Evolutionary conservation across 1,284 basidiomycete genomes (phyloP).

Genomic region (Irpex sp.): DNA sequence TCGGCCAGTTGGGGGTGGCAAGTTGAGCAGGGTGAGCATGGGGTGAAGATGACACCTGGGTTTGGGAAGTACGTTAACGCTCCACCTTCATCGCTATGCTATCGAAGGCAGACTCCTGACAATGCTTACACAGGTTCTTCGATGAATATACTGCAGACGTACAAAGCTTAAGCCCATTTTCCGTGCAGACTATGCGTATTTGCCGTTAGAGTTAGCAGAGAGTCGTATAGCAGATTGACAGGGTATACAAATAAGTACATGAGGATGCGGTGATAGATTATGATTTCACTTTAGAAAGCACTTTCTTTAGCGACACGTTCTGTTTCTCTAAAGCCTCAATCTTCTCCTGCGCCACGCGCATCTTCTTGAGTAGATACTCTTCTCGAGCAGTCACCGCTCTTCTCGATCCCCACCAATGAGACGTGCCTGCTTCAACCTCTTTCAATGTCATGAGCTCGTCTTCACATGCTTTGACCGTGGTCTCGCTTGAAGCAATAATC

Average conservation of each 20-base stretch:
- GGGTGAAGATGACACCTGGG: too few relatives aligned
- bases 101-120: too few relatives aligned
- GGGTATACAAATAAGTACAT: neutral
- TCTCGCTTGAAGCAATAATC: conserved; percentile 64
- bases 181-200: too few relatives aligned
- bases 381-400: conserved; percentile 61
- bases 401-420: conserved; percentile 43
- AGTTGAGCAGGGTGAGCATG: too few relatives aligned
- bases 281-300: conserved; percentile 23
- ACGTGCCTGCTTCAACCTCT: conserved; percentile 50
- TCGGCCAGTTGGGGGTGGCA: too few relatives aligned
- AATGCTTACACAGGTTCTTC: too few relatives aligned
- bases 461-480: conserved; percentile 69
- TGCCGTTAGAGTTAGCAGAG: too few relatives aligned
- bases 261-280: neutral
- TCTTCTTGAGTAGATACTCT: conserved; percentile 71
- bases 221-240: neutral
- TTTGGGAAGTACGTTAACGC: too few relatives aligned
- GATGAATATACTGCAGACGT: too few relatives aligned
- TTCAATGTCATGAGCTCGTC: conserved; percentile 69
- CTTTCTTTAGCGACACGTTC: conserved; percentile 67
- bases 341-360: conserved; percentile 65
- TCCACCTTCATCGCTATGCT: too few relatives aligned
- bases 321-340: conserved; percentile 66
- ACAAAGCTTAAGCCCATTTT: too few relatives aligned